Conservation (phyloP, 2,329 filamentous ascomycete species). For the Aureobasidium melanogenum region DNA sequence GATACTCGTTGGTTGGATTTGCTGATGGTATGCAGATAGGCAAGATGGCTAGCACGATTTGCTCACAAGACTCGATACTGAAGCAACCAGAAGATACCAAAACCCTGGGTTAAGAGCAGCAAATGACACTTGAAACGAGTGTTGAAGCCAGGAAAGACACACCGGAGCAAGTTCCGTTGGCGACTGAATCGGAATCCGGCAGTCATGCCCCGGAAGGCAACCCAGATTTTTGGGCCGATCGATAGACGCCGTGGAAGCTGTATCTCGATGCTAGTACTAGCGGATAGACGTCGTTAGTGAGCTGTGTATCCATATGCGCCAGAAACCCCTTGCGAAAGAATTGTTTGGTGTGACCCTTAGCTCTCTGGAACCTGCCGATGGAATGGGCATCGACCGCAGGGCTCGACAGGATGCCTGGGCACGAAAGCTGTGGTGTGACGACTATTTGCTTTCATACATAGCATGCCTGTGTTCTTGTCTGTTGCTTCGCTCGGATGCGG, state of each 20-base stretch:
- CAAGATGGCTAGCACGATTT: background rate
- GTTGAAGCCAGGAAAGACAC: background rate
- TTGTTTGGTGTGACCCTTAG: background rate
- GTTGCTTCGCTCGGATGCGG: background rate
- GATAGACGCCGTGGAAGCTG: background rate
- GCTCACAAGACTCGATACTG: background rate
- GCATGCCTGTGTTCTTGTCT: background rate
- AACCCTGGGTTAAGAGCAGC: background rate
- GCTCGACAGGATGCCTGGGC: background rate
- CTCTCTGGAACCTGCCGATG: background rate
- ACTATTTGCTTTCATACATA: background rate
- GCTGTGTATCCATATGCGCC: background rate
- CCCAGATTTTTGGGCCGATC: background rate
- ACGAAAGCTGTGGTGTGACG: too few relatives aligned
- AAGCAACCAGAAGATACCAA: background rate
- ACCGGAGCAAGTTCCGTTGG: background rate
- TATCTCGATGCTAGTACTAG: background rate
- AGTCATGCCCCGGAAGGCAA: background rate
- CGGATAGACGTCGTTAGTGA: background rate
- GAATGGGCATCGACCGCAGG: background rate
- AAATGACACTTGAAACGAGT: background rate
- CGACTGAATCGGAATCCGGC: background rate
- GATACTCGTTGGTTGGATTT: too few relatives aligned
- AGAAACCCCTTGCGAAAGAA: background rate
- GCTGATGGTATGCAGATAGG: too few relatives aligned